Evolutionary conservation across 2,329 filamentous ascomycete species (phyloP).

Genomic region (Arthrinium puccinioides): DNA sequence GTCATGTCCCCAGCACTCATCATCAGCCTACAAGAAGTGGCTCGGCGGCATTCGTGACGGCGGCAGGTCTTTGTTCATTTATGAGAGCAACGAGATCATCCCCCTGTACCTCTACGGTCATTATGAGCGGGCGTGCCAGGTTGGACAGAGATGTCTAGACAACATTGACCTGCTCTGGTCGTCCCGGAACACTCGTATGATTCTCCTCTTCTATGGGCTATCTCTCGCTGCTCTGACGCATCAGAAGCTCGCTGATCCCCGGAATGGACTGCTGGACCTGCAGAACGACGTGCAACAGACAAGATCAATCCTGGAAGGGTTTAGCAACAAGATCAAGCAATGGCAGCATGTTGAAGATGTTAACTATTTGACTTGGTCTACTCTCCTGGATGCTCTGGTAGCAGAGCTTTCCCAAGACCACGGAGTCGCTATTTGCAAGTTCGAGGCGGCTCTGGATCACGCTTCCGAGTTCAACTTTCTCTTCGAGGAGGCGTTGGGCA

Average conservation of each 20-base stretch:
- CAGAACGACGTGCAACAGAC: conserved; percentile 37
- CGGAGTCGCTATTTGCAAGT: conserved; percentile 52
- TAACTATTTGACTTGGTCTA: conserved; percentile 66
- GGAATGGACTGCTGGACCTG: conserved; percentile 33
- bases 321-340: conserved; percentile 54
- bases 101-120: conserved; percentile 57
- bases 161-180: conserved; percentile 49
- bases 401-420: conserved; percentile 53
- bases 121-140: conserved; percentile 49
- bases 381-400: conserved; percentile 60
- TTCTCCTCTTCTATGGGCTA: conserved; percentile 54
- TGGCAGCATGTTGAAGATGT: conserved; percentile 58
- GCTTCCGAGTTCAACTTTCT: conserved; percentile 58
- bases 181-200: conserved; percentile 47
- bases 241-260: conserved; percentile 40
- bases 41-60: conserved; percentile 47
- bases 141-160: conserved; percentile 44
- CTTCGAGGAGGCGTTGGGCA: conserved; percentile 66
- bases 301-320: conserved; percentile 43
- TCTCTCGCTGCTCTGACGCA: conserved; percentile 46
- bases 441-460: conserved; percentile 68
- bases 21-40: conserved; percentile 53
- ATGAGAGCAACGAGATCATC: conserved; percentile 60
- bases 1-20: conserved; percentile 60
- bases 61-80: conserved; percentile 58